phyloP scores from a whole-genome alignment of 2,329 filamentous ascomycete species.

The Xylaria sp. region DNA sequence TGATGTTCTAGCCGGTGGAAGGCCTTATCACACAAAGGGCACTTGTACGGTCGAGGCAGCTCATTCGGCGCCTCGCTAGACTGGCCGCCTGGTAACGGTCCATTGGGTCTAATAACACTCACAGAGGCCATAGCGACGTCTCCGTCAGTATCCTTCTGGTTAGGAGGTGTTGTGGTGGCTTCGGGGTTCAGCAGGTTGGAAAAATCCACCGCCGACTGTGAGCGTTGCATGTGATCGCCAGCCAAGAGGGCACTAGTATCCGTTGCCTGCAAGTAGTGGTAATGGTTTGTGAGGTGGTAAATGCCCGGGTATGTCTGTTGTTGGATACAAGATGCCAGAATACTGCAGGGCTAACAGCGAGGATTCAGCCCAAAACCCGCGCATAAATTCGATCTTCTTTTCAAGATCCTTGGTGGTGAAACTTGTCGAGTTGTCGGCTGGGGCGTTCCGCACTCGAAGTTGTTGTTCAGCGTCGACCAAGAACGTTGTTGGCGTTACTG shows the following conservation, averaged over 20 bases:
- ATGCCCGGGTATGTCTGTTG: not conserved
- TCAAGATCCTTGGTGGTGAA: not conserved
- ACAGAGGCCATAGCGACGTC: constrained; percentile 60
- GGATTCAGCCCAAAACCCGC: not conserved
- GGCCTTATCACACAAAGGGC: constrained; percentile 95
- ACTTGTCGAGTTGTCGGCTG: not conserved
- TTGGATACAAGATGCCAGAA: not conserved
- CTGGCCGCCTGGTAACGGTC: constrained; percentile 66
- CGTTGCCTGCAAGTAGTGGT: not conserved
- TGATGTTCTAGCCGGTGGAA: constrained; percentile 98
- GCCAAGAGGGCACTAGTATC: constrained; percentile 40
- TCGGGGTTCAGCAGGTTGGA: constrained; percentile 75
- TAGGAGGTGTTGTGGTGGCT: constrained; percentile 42
- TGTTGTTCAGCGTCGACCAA: not conserved
- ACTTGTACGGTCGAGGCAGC: constrained; percentile 96
- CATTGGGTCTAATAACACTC: constrained; percentile 66
- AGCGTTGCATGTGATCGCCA: constrained; percentile 74
- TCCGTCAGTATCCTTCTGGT: constrained; percentile 42
- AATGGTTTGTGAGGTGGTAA: not conserved
- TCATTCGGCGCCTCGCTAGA: constrained; percentile 66
- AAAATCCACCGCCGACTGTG: constrained; percentile 75
- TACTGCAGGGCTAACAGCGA: not conserved
- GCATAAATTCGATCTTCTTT: not conserved
- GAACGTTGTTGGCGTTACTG: not conserved
- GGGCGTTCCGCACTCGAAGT: not conserved